Percentiles rank a stretch among this genome's conserved stretches.
Evolutionary conservation across 1,139 yeast species (phyloP).

Genomic region (Pichia norvegensis): DNA sequence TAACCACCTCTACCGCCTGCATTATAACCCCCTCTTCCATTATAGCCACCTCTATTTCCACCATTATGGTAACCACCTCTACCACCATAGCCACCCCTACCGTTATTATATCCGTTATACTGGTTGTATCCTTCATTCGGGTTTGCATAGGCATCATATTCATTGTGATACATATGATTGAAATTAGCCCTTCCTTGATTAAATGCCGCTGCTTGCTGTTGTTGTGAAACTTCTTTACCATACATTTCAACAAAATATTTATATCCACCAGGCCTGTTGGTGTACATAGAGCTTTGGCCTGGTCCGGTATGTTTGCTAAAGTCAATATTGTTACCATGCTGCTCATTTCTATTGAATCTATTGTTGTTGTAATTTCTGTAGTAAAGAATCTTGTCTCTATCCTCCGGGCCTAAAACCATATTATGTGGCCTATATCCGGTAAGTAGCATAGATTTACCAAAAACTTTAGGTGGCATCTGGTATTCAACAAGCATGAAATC

Average conservation of each 20-base stretch:
- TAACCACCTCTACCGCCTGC: conserved; percentile 3
- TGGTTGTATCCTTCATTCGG: conserved; percentile 15
- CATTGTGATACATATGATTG: conserved; percentile 16
- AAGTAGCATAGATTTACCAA: conserved; percentile 74
- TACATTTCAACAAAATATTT: conserved; percentile 29
- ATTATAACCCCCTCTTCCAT: conserved; percentile 5
- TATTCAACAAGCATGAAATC: conserved; percentile 53
- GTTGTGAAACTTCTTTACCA: conserved; percentile 18
- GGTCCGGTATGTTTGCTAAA: conserved; percentile 29
- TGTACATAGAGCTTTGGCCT: conserved; percentile 31
- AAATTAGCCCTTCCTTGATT: conserved; percentile 9
- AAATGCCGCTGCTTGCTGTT: conserved; percentile 14
- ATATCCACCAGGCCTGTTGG: conserved; percentile 35
- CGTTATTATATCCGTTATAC: conserved; percentile 4
- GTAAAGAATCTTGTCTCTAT: conserved; percentile 46
- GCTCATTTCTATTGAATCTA: conserved; percentile 22
- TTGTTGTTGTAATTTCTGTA: conserved; percentile 20
- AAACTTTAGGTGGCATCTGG: conserved; percentile 48
- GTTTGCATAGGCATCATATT: conserved; percentile 16
- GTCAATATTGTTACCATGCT: conserved; percentile 30
- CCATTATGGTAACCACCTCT: conserved; percentile 19
- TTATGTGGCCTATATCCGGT: conserved; percentile 67
- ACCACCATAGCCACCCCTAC: conserved; percentile 17
- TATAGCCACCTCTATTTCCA: conserved; percentile 6
- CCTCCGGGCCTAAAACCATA: conserved; percentile 58